Base-by-base conservation (phyloP, 2,329 filamentous ascomycete species). In the Graphiopsis chlorocephala region DNA sequence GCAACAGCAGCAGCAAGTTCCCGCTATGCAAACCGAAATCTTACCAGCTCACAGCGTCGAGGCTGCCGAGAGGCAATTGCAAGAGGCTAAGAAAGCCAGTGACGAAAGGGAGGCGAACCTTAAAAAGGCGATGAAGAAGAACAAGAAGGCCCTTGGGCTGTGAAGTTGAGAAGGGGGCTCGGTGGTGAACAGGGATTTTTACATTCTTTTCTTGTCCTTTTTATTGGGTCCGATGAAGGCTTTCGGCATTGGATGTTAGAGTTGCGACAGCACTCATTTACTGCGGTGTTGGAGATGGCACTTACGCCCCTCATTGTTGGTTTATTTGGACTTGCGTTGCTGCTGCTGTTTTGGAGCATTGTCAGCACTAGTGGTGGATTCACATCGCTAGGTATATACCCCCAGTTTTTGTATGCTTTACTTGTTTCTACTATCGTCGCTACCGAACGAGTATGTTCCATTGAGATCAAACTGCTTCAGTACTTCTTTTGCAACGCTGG, bases 71-170 rank as follows among this genome's bases (percentile, higher is more conserved):
- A 68, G 71, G 59, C 68, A 69, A 63, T 63, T 76, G 66, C 61
- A 60, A 31, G 72, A 75, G 60, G 74, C 73, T 15, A 75, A 65
- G 66, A 69, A 70, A 60, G 64, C 68, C n/a, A 71, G 67, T n/a
- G 75, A 77, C 33, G 75, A 77, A 68, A 73, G 69, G 66, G 75
- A 77, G 67, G 66, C 65, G 45, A 65, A 67, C 28, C 60, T 77
- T 62, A 72, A 69, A 66, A 75, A 73, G 68, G 55, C 71, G 26
- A 73, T 77, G 17, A 77, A 76, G 73, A 75, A 70, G 70, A 77
- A 77, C 61, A 71, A 70, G 71, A 72, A 71, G 67, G 45, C 74
- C 52, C 61, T 74, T 26, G 75, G 75, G 25, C 29, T 63, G 28
- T 53, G 52, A 33, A 63, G 55, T 25, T 58, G 28, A 28, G 31